Conservation (phyloP, 2,329 filamentous ascomycete species). For the Diaporthe caulivora region DNA sequence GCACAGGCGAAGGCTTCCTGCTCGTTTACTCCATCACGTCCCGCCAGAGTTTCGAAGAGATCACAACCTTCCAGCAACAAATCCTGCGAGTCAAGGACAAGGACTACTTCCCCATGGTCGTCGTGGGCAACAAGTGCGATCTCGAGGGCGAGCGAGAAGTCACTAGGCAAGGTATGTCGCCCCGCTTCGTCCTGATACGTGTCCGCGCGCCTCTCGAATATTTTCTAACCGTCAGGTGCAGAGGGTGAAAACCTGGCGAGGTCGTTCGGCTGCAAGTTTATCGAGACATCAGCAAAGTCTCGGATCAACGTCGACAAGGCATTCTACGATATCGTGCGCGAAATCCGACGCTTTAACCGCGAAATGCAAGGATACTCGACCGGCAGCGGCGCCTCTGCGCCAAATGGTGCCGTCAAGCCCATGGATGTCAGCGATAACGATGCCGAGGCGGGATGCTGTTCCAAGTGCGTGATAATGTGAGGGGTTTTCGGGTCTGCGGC, state of each 20-base stretch:
- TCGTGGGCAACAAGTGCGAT: constrained; percentile 99
- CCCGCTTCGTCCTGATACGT: constrained; percentile 12
- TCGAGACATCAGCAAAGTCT: constrained; percentile 98
- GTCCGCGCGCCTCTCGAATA: constrained; percentile 8
- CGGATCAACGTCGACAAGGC: constrained; percentile 98
- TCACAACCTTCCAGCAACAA: constrained; percentile 98
- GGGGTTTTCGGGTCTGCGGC: constrained; percentile 49
- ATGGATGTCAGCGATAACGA: constrained; percentile 83
- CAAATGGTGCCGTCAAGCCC: constrained; percentile 74
- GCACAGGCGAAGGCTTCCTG: constrained; percentile 96
- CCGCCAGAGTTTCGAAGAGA: constrained; percentile 97
- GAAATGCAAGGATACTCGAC: constrained; percentile 92
- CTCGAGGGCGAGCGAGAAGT: constrained; percentile 93
- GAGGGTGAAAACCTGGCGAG: constrained; percentile 90
- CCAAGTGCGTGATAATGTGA: constrained; percentile 91
- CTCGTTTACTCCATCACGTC: constrained; percentile 99
- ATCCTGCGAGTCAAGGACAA: constrained; percentile 99
- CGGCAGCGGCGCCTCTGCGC: constrained; percentile 73
- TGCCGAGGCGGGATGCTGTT: constrained; percentile 82
- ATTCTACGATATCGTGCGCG: constrained; percentile 98
- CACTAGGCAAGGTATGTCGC: constrained; percentile 83
- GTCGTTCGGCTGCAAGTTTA: constrained; percentile 96
- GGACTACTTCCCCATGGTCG: constrained; percentile 99
- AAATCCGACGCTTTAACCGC: constrained; percentile 98
- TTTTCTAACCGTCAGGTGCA: constrained; percentile 53